Evolutionary conservation across 768 basidiomycete genomes (phyloP), one percentile per base, ranked within the genome.

Genomic region (Lentinus tigrinus): DNA sequence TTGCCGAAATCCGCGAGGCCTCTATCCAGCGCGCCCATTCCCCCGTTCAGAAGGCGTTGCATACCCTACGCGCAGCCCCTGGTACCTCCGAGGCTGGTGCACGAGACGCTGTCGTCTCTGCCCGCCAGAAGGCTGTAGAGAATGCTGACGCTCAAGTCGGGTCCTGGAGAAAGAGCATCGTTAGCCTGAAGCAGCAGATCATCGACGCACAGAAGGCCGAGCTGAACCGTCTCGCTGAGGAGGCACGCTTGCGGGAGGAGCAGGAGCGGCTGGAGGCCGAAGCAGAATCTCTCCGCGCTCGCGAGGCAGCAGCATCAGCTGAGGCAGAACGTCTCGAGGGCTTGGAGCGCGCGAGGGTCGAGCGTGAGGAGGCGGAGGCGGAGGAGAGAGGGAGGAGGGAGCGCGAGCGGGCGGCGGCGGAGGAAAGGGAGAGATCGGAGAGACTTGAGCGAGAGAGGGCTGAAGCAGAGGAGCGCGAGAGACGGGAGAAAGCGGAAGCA

Each of bases 41-140:
- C 17, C 73, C 78, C 6, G 76, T 85, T 43, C 84, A 80, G 19
- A 81, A 83, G 43, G 69, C 82, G 3, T 72, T 91, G 19, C 77
- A 77, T 19, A 73, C 71, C 23, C 83, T 93, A 76, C 82, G 86
- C n/a, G 63, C 74, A 31, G 59, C 70, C 9, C 77, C 83, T 34
- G 72, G 74, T 43, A 68, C 73, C 1, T 70, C 74, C 28, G 83
- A 85, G 51, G 53, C 73, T 17, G 66, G 74, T 40, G 71, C 79
- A n/a, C 77, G 79, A 42, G 79, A 85, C 47, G 66, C 67, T 21
- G 54, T 91, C 1, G 77, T 82, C 54, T 69, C 74, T 19, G 69
- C 83, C 13, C 80, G 88, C 43, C 71, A 73, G 42, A 74, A 77
- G 54, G 75, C 76, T 7, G 74, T 83, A 16, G 79, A 85, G 63